phyloP scores from a whole-genome alignment of 1,284 basidiomycete genomes.

The Grifola frondosa region DNA sequence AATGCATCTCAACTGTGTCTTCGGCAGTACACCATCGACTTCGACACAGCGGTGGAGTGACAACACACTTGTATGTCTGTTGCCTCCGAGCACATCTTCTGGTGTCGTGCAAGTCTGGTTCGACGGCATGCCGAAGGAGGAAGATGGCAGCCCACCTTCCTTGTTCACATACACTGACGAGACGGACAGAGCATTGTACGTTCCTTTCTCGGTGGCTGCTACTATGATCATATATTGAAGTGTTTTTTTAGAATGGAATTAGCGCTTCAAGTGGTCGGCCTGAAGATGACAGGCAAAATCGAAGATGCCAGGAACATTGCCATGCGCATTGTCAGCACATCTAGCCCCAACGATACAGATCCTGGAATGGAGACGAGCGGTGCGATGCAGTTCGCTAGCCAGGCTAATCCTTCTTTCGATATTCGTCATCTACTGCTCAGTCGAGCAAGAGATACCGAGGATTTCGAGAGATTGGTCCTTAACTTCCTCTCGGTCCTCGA shows the following conservation, averaged over 20 bases:
- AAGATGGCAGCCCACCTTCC: slow-evolving; percentile 54
- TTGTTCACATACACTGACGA: slow-evolving; percentile 91
- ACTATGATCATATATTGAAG: slow-evolving; percentile 17
- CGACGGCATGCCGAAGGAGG: slow-evolving; percentile 65
- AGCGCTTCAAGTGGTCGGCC: slow-evolving; percentile 89
- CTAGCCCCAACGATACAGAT: slow-evolving; percentile 47
- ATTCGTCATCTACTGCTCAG: slow-evolving; percentile 54
- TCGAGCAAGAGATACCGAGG: slow-evolving; percentile 49
- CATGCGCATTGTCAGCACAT: slow-evolving; percentile 74
- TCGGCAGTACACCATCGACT: slow-evolving; percentile 82
- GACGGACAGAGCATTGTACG: slow-evolving; percentile 83
- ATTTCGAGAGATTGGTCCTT: slow-evolving; percentile 78
- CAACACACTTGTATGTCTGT: slow-evolving; percentile 89
- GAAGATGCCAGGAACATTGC: slow-evolving; percentile 92
- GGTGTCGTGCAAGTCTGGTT: slow-evolving; percentile 92
- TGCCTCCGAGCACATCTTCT: slow-evolving; percentile 81
- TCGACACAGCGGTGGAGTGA: slow-evolving; percentile 91
- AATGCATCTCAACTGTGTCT: slow-evolving; percentile 74
- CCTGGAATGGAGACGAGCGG: slow-evolving; percentile 36
- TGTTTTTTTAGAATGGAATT: slow-evolving; percentile 77
- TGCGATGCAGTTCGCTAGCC: slow-evolving; percentile 55
- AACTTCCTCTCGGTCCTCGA: slow-evolving; percentile 79
- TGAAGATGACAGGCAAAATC: slow-evolving; percentile 95
- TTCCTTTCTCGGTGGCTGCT: slow-evolving; percentile 22
- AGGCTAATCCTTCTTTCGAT: slow-evolving; percentile 43